phyloP scores from a whole-genome alignment of 257 asterid species.

The Lycium barbarum region DNA sequence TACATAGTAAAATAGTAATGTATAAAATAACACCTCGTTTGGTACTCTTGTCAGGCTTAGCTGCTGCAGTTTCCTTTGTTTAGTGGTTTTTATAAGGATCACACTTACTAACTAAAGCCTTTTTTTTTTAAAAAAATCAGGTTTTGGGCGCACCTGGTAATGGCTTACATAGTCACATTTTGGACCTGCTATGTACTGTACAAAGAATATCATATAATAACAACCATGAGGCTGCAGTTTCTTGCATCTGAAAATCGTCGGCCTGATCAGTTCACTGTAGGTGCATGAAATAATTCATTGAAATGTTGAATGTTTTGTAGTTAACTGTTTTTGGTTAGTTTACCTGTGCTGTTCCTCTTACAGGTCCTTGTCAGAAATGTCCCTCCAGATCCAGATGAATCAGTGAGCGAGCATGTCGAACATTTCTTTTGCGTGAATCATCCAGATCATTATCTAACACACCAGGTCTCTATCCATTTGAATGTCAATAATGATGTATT shows the following conservation, averaged over 20 bases:
- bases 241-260: slow-evolving; percentile 85
- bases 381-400: slow-evolving; percentile 94
- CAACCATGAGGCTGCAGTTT: slow-evolving; percentile 79
- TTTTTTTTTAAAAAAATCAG: slow-evolving; percentile 44
- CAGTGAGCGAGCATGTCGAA: slow-evolving; percentile 89
- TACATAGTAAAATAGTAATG: background rate
- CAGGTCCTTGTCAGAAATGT: slow-evolving; percentile 95
- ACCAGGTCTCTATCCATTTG: slow-evolving; percentile 55
- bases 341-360: slow-evolving; percentile 22
- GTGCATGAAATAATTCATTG: slow-evolving; percentile 39
- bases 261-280: slow-evolving; percentile 90
- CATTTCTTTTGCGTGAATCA: slow-evolving; percentile 97
- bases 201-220: slow-evolving; percentile 74
- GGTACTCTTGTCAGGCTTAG: slow-evolving; percentile 22
- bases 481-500: background rate
- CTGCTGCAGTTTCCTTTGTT: slow-evolving; percentile 5
- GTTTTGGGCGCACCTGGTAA: slow-evolving; percentile 76
- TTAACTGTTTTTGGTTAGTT: slow-evolving; percentile 22
- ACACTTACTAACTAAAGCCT: background rate
- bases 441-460: slow-evolving; percentile 78
- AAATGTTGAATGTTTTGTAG: slow-evolving; percentile 1
- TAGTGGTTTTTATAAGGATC: background rate
- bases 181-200: slow-evolving; percentile 85
- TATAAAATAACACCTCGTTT: slow-evolving; percentile 24
- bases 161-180: slow-evolving; percentile 83